These are phyloP conservation scores for Brasenia schreberi DNA, from an alignment of 164 flowering plant genomes.

Conservation along the genomic window DNA sequence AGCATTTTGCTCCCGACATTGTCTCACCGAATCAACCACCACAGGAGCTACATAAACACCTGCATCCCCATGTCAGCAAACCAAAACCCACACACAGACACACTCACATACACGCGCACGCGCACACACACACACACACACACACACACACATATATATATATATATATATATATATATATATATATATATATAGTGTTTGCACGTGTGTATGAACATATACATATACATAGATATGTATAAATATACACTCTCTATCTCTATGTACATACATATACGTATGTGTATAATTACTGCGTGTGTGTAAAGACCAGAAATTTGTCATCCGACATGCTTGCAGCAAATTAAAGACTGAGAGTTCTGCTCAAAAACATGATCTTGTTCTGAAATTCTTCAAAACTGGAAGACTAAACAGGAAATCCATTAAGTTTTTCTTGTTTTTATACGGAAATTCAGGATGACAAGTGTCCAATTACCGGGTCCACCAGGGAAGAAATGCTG, in stretches of 20 bases:
- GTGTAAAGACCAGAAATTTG: conserved; percentile 48
- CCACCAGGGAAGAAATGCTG: conserved; percentile 35
- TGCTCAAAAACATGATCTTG: conserved; percentile 51
- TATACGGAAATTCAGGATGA: not conserved
- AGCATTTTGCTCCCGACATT: conserved; percentile 22
- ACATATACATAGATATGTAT: too few species aligned
- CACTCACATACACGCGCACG: not conserved
- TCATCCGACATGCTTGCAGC: conserved; percentile 75
- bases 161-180: too few species aligned
- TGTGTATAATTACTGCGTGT: not conserved
- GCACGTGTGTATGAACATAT: too few species aligned
- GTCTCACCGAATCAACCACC: conserved; percentile 19
- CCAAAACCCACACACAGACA: not conserved
- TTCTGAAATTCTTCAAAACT: not conserved
- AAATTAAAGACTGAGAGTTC: conserved; percentile 45
- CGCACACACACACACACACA: too few species aligned
- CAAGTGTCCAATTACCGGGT: conserved; percentile 19
- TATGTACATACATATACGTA: too few species aligned
- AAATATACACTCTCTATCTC: too few species aligned
- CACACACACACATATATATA: too few species aligned
- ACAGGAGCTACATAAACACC: conserved; percentile 18
- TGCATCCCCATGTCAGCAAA: not conserved
- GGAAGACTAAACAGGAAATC: not conserved
- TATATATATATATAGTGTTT: too few species aligned
- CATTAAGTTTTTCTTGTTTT: too few species aligned